Evolutionary conservation across 495 filamentous ascomycete species (phyloP).

Genomic region (Penicillium psychrofluorescens): DNA sequence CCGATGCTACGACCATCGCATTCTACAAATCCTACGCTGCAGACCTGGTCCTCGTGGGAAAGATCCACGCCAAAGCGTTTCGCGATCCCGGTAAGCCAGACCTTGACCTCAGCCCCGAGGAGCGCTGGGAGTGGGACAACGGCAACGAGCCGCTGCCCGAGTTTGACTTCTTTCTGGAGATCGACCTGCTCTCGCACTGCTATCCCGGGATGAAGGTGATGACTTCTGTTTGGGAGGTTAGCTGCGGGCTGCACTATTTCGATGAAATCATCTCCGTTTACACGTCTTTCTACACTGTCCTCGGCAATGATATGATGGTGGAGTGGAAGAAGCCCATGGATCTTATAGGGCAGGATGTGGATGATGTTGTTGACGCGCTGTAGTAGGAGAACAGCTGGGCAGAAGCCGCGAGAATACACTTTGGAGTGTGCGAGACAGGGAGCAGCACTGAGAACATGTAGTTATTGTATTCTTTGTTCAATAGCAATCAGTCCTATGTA

Average conservation of each 20-base stretch:
- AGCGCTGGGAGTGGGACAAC: conserved; percentile 22
- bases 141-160: conserved; percentile 18
- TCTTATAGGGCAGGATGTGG: conserved; percentile 6
- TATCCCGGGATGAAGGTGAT: conserved; percentile 74
- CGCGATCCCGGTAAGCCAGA: conserved; percentile 26
- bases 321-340: conserved; percentile 51
- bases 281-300: conserved; percentile 50
- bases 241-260: conserved; percentile 54
- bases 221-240: conserved; percentile 53
- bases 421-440: too few species aligned
- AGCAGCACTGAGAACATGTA: too few species aligned
- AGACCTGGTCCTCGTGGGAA: conserved; percentile 37
- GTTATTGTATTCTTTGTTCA: too few species aligned
- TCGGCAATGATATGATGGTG: conserved; percentile 68
- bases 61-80: conserved; percentile 35
- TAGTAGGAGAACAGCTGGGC: too few species aligned
- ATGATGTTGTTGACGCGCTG: neutral
- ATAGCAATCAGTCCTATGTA: too few species aligned
- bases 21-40: conserved; percentile 37
- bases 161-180: conserved; percentile 63
- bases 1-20: conserved; percentile 25
- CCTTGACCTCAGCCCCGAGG: conserved; percentile 38
- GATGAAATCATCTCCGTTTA: conserved; percentile 49
- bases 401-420: too few species aligned
- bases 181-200: conserved; percentile 50